Conservation (phyloP, 208 protist species). For the Crithidia fasciculata region DNA sequence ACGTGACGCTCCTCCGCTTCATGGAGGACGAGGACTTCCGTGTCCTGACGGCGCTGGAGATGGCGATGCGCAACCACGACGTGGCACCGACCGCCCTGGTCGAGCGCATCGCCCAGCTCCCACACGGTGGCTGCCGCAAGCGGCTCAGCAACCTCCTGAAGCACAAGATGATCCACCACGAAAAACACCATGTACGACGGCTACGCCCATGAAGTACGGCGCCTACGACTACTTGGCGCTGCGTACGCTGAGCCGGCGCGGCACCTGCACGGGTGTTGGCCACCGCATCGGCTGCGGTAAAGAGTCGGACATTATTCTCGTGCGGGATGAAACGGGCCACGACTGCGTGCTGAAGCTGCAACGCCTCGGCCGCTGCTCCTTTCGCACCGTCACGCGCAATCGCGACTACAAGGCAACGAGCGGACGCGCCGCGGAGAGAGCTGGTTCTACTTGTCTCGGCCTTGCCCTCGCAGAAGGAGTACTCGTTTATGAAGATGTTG, state of each 20-base stretch:
- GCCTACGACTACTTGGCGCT: conserved; percentile 99
- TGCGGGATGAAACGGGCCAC: conserved; percentile 78
- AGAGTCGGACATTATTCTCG: conserved; percentile 98
- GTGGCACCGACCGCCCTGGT: conserved; percentile 95
- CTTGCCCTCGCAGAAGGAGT: conserved; percentile 98
- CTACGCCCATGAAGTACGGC: conserved; percentile 97
- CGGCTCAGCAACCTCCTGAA: conserved; percentile 89
- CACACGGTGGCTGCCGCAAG: conserved; percentile 93
- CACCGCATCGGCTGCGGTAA: conserved; percentile 99
- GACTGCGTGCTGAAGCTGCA: conserved; percentile 95
- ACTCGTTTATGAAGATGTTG: conserved; percentile 98
- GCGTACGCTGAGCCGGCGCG: conserved; percentile 94
- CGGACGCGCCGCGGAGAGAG: conserved; percentile 87
- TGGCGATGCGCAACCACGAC: conserved; percentile 99
- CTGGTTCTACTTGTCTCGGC: conserved; percentile 99
- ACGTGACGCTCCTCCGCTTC: conserved; percentile 88
- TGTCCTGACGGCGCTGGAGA: conserved; percentile 94
- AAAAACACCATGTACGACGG: conserved; percentile 96
- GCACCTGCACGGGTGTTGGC: conserved; percentile 89
- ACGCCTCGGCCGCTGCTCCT: conserved; percentile 98
- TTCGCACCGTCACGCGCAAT: conserved; percentile 96
- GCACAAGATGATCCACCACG: conserved; percentile 95
- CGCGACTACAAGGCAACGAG: conserved; percentile 96
- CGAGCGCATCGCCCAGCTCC: conserved; percentile 94
- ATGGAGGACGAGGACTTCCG: conserved; percentile 92